A percentile compares a stretch with the other conserved stretches of the same genome.
Conservation (phyloP, 148 eudicot genomes). For the Selenicereus undatus region DNA sequence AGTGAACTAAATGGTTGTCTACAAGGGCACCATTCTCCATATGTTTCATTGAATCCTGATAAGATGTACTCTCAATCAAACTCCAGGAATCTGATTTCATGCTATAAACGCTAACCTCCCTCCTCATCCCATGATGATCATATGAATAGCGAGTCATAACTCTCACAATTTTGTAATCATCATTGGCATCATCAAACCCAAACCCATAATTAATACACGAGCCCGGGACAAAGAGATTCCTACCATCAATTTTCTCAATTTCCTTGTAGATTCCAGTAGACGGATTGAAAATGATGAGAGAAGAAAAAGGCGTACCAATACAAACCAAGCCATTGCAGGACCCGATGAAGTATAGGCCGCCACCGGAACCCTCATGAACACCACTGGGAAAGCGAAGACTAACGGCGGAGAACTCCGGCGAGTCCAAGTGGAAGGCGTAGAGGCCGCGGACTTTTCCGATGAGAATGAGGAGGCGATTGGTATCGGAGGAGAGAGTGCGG, state of each 20-base stretch:
- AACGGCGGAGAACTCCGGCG: neutral
- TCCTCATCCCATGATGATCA: neutral
- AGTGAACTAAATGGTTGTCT: constrained; percentile 17
- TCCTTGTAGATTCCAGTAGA: neutral
- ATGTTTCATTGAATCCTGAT: neutral
- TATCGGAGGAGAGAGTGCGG: neutral
- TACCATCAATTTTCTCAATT: too few species aligned
- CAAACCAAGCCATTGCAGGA: neutral
- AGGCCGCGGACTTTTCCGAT: neutral
- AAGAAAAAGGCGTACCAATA: neutral
- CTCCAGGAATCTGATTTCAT: neutral
- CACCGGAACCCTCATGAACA: neutral
- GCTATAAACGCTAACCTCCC: constrained; percentile 1
- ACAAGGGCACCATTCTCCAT: neutral
- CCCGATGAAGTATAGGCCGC: neutral
- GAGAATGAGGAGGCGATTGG: constrained; percentile 13
- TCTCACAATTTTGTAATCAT: neutral
- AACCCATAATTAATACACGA: neutral
- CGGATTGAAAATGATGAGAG: neutral
- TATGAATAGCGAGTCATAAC: neutral
- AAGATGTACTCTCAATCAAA: neutral
- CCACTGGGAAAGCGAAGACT: too few species aligned
- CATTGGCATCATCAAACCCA: neutral
- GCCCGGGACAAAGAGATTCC: too few species aligned
- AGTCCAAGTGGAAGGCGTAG: neutral